Base-by-base conservation (phyloP, 495 filamentous ascomycete species). In the Penicillium canariense region DNA sequence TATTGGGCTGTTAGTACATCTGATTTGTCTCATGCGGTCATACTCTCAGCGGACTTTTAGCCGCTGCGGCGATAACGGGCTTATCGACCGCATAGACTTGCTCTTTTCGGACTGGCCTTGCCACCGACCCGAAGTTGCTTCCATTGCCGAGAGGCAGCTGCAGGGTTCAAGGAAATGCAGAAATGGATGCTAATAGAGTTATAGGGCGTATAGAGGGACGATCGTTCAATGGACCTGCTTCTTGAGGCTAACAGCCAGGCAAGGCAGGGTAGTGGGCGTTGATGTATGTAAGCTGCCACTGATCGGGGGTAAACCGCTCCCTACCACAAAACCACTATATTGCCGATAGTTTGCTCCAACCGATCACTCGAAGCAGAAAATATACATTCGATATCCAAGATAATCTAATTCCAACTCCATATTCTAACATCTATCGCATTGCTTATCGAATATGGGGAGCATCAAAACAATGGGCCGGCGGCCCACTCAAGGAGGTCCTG, bases 401-500 rank as follows among this genome's bases (percentile, higher is more conserved):
- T n/a, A n/a, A n/a, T n/a, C n/a, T n/a, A n/a, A n/a, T n/a, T n/a
- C n/a, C n/a, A n/a, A n/a, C n/a, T n/a, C n/a, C n/a, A n/a, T n/a
- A n/a, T n/a, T n/a, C n/a, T n/a, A n/a, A n/a, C n/a, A n/a, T 10
- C 3, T 39, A 10, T 3, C 18, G 22, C 23, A 38, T 18, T 38
- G 3, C 51, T 48, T 45, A 48, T 53, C 49, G 50, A 27, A 8
- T 32, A 30, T 52, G 52, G 39, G 27, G 27, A 20, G 11, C 2
- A 17, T 10, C n/a, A 48, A 26, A 35, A 32, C 2, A 52, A 14
- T 32, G 36, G 50, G 26, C 15, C 50, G 15, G 12, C 15, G 59
- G 49, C 61, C 54, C 58, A 60, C 60, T 55, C n/a, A 1, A 65
- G 65, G 27, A 67, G 48, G 65, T 67, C 62, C 65, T 55, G 22